Base-by-base conservation (phyloP, 768 basidiomycete genomes). In the Russula olivacea region DNA sequence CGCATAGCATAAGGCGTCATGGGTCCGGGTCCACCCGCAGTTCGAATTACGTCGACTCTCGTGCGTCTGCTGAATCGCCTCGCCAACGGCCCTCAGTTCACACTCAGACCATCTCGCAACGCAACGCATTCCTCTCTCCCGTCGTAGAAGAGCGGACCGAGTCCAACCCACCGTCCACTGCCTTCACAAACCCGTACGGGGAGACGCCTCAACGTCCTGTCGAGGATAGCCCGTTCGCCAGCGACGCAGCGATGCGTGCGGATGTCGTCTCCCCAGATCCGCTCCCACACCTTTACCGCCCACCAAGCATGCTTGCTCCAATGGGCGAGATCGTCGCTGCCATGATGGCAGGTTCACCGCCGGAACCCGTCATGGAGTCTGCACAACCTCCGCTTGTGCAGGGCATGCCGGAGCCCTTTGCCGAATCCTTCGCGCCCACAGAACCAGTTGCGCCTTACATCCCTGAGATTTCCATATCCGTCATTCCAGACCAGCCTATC, bases 241-340 rank as follows among this genome's bases (percentile, higher is more conserved):
- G 23, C 10, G 12, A 54, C 15, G 19, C 34, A 41, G 52, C 36
- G n/a, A 41, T 36, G 61, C 65, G 66, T 59, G 68, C 34, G 30
- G 69, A 74, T n/a, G 74, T 74, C 21, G 51, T 70, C 55, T 80
- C 79, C 15, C 76, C 76, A 28, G 79, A 75, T 43, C 79, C 79
- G 36, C 60, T 81, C 55, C 79, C 80, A n/a, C 73, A 79, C 34
- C 80, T 79, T 8, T 79, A 76, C 61, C 78, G 80, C 23, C 65
- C 71, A 14, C 69, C 62, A 10, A 69, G 62, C 49, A 66, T 73
- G 38, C 71, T 73, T 32, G 57, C 55, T 34, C 62, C 60, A 6
- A 68, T 68, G 64, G 50, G 55, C 53, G 67, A 68, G 57, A 57
- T 64, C 17, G 61, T 59, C 3, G 45, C 52, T 17, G 65, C n/a